A percentile compares a stretch with the other conserved stretches of the same genome.
These are phyloP conservation scores for Globisporangium lucens DNA, from an alignment of 352 stramenopile species.

Conservation along the genomic window DNA sequence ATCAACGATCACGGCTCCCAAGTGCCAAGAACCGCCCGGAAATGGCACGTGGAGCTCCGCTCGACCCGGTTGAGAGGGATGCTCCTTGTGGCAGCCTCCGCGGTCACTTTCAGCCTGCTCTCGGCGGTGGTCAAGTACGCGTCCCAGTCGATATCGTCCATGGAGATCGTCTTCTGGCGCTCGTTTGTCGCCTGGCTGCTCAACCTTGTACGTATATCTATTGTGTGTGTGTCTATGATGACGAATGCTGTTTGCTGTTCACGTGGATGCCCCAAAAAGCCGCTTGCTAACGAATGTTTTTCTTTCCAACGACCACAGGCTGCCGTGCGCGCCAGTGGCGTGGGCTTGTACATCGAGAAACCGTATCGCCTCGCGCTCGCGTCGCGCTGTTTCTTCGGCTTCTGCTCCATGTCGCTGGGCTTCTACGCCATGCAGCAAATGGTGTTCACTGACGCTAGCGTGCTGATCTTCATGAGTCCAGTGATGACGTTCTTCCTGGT, in stretches of 20 bases:
- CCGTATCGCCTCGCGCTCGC: conserved; percentile 32
- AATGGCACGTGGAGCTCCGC: conserved; percentile 15
- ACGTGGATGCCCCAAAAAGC: neutral
- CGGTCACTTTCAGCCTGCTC: conserved; percentile 58
- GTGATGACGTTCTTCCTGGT: conserved; percentile 63
- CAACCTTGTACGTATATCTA: conserved; percentile 33
- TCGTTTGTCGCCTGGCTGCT: conserved; percentile 49
- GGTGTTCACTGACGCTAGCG: conserved; percentile 57
- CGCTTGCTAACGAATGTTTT: neutral
- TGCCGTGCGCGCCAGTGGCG: conserved; percentile 28
- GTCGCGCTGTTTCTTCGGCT: conserved; percentile 41
- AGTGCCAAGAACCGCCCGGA: neutral
- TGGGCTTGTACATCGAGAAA: conserved; percentile 29
- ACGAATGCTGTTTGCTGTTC: neutral
- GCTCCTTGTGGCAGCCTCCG: conserved; percentile 45
- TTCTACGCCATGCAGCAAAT: conserved; percentile 58
- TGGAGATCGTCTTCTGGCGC: conserved; percentile 71
- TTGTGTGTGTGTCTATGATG: neutral
- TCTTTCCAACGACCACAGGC: conserved; percentile 17
- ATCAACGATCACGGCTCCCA: neutral
- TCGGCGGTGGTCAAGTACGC: conserved; percentile 52
- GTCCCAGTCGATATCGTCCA: conserved; percentile 40
- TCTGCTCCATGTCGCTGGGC: conserved; percentile 36
- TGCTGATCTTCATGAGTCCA: conserved; percentile 64
- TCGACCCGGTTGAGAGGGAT: conserved; percentile 23